These are phyloP conservation scores for Coemansia sp. DNA, from an alignment of 192 early-diverging fungal genomes.

Conservation along the genomic window DNA sequence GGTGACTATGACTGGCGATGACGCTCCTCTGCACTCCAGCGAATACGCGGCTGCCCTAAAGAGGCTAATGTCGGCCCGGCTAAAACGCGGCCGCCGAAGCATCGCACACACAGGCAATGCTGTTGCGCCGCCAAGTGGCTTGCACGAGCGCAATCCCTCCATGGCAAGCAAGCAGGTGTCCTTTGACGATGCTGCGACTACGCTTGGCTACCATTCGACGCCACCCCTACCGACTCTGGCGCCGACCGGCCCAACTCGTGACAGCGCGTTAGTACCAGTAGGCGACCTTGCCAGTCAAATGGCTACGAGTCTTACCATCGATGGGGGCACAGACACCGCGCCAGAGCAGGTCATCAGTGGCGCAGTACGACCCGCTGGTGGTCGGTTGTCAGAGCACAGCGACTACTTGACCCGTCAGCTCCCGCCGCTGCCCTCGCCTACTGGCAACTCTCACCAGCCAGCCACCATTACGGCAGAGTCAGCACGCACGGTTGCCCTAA, in stretches of 20 bases:
- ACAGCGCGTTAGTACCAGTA: constrained; percentile 18
- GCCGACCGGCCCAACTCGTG: neutral
- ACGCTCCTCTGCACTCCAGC: constrained; percentile 20
- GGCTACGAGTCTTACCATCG: neutral
- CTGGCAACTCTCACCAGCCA: neutral
- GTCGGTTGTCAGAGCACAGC: constrained; percentile 3
- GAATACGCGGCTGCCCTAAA: constrained; percentile 34
- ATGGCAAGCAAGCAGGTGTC: constrained; percentile 12
- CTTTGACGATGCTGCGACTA: constrained; percentile 11
- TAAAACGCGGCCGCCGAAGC: constrained; percentile 20
- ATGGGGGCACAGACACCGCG: neutral
- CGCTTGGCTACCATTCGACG: neutral
- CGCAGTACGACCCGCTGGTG: neutral
- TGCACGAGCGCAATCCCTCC: constrained; percentile 5
- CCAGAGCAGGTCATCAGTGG: neutral
- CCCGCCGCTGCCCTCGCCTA: constrained; percentile 19
- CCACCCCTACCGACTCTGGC: neutral
- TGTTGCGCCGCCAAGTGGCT: neutral
- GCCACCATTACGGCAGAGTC: constrained; percentile 9
- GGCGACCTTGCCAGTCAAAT: neutral
- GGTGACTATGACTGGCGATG: neutral
- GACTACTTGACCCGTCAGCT: constrained; percentile 25
- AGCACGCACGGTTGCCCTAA: constrained; percentile 6
- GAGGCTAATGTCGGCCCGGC: constrained; percentile 34
- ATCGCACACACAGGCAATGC: neutral